Percentiles rank a stretch among this genome's conserved stretches.
Evolutionary conservation across 1,139 yeast species (phyloP).

Genomic region (Saccharomycopsis crataegensis): DNA sequence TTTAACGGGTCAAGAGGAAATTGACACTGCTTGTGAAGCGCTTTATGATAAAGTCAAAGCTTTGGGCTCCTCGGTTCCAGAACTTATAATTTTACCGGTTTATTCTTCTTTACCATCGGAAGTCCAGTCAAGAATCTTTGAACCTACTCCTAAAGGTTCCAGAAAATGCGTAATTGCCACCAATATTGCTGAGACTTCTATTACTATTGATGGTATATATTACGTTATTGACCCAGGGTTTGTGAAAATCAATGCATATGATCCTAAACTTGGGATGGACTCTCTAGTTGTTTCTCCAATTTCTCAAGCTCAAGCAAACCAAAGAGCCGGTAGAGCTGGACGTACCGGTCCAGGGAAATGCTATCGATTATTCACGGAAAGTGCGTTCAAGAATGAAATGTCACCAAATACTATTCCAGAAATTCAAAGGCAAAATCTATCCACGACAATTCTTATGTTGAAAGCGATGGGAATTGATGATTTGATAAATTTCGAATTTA

Average conservation of each 20-base stretch:
- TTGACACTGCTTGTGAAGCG: constrained; percentile 82
- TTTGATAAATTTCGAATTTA: constrained; percentile 71
- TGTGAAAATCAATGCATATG: constrained; percentile 82
- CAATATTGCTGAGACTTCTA: constrained; percentile 93
- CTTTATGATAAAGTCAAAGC: constrained; percentile 59
- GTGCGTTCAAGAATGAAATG: constrained; percentile 85
- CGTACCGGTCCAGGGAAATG: constrained; percentile 96
- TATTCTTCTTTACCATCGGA: constrained; percentile 89
- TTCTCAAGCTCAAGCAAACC: constrained; percentile 91
- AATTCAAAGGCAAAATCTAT: constrained; percentile 82
- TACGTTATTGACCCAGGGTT: constrained; percentile 92
- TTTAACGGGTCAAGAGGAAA: constrained; percentile 87
- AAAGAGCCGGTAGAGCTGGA: constrained; percentile 96
- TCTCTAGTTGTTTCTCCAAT: constrained; percentile 82
- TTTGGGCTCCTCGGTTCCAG: constrained; percentile 56
- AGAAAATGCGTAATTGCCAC: constrained; percentile 92
- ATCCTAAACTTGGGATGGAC: constrained; percentile 85
- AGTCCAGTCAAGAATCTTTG: constrained; percentile 73
- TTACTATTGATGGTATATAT: constrained; percentile 86
- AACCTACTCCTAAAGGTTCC: constrained; percentile 72
- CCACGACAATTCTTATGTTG: constrained; percentile 78
- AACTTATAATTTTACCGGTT: constrained; percentile 76
- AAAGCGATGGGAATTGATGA: constrained; percentile 95
- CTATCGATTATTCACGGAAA: constrained; percentile 77
- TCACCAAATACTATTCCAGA: constrained; percentile 81